Conservation (phyloP, 148 eudicot genomes). For the Simmondsia chinensis region DNA sequence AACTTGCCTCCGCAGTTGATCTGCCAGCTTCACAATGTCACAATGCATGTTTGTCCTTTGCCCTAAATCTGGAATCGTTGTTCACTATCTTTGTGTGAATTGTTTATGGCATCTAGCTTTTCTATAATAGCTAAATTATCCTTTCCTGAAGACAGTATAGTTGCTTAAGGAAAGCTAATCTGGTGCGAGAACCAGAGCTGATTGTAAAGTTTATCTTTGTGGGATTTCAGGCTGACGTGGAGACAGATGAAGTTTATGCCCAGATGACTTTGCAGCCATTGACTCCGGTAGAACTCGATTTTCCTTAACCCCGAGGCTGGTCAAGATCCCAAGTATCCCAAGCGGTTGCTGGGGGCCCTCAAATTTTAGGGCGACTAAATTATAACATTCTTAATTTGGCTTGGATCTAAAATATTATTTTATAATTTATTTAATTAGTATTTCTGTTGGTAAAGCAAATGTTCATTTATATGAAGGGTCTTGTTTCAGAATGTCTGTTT, state of each 20-base stretch:
- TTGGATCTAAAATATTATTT: background rate
- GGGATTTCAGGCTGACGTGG: constrained; percentile 73
- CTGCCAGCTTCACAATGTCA: constrained; percentile 93
- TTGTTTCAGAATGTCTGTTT: too few species aligned
- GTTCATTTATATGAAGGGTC: too few species aligned
- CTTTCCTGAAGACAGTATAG: background rate
- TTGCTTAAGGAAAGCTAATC: background rate
- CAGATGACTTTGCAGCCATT: constrained; percentile 96
- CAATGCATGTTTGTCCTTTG: constrained; percentile 84
- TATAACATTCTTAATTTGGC: too few species aligned
- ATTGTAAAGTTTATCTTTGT: constrained; percentile 12
- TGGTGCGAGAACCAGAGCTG: background rate
- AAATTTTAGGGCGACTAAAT: too few species aligned
- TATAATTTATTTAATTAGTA: background rate
- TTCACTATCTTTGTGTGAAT: too few species aligned
- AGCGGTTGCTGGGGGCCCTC: too few species aligned
- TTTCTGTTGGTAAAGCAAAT: too few species aligned
- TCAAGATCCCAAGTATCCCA: too few species aligned
- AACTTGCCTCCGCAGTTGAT: constrained; percentile 80
- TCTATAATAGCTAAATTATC: too few species aligned
- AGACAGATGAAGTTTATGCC: constrained; percentile 94
- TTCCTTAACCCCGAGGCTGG: too few species aligned
- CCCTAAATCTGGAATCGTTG: constrained; percentile 10
- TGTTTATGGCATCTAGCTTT: too few species aligned
- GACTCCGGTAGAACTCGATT: constrained; percentile 59